phyloP scores from a whole-genome alignment of 805 yeast species.

The Candida vaughaniae region DNA sequence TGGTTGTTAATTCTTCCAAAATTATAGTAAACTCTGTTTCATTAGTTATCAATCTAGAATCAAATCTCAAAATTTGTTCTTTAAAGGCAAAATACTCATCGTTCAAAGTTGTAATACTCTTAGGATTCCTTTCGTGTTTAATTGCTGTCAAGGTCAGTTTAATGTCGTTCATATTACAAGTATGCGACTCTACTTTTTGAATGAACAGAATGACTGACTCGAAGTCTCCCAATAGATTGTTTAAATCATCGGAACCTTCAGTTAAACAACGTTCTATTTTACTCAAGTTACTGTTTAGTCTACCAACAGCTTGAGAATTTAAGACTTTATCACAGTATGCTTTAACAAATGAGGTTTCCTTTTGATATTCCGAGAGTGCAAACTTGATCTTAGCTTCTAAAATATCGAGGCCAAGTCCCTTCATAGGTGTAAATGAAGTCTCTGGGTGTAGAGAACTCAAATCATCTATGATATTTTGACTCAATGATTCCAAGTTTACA shows the following conservation, averaged over 20 bases:
- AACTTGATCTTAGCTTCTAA: constrained; percentile 9
- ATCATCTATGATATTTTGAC: constrained; percentile 3
- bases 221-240: constrained; percentile 10
- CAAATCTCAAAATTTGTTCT: constrained; percentile 6
- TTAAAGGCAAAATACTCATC: constrained; percentile 10
- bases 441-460: constrained; percentile 6
- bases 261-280: constrained; percentile 8
- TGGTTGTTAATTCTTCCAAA: constrained; percentile 9
- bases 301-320: constrained; percentile 3
- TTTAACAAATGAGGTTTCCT: too few relatives aligned
- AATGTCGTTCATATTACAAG: too few relatives aligned
- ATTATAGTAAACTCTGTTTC: constrained; percentile 11
- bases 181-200: constrained; percentile 13
- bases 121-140: too few relatives aligned
- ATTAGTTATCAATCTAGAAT: constrained; percentile 8
- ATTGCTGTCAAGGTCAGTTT: too few relatives aligned
- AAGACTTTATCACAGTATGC: constrained; percentile 3
- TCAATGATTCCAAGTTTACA: constrained; percentile 6
- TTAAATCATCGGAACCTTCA: constrained; percentile 2
- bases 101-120: too few relatives aligned
- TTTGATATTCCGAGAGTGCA: too few relatives aligned
- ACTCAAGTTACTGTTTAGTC: constrained; percentile 8
- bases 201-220: constrained; percentile 11
- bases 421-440: constrained; percentile 5
- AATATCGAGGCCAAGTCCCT: constrained; percentile 4